Base-by-base conservation (phyloP, 1,284 basidiomycete genomes). In the Ceratobasidium papillatum region DNA sequence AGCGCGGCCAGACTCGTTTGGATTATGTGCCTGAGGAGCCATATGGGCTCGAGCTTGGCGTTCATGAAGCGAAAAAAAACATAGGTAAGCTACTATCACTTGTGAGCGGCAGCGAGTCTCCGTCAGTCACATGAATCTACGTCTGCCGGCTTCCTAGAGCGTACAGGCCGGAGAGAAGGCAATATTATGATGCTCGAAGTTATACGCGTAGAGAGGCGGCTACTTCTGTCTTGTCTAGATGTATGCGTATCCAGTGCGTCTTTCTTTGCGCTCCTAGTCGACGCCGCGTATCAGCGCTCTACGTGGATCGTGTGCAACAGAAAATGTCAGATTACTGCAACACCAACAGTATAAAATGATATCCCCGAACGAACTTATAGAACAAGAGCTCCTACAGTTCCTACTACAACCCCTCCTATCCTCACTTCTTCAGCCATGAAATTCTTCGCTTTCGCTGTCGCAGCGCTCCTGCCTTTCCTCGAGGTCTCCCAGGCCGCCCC, bases 211-310 rank as follows among this genome's bases (percentile, higher is more conserved):
- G 19, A 30, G 9, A 54, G 38, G 47, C 47, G 71, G 12, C 2
- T 61, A 19, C 56, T 58, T 61, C 68, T 32, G 30, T n/a, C 14
- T 59, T 47, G 43, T 25, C 49, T 65, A n/a, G 11, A 45, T 72
- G 27, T 52, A 65, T 52, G 62, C 62, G 43, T 27, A 25, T n/a
- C 36, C 25, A 27, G 27, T 11, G 22, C 27, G 3, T 7, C 19
- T 9, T 9, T 22, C 47, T 52, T 52, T 49, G 34, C 30, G 27
- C 9, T 19, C 49, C 4, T 45, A 62, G 45, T 47, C 59, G 59
- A 43, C 36, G 27, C 17, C 71, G 71, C 59, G 45, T 73, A 73
- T 73, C 71, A 73, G 11, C 34, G 9, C 47, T 62, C 47, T 43
- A 47, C 47, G n/a, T 54, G 71, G 32, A n/a, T 22, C 2, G 34